Conservation (phyloP, 1,139 yeast genomes). For the Scheffersomyces illinoinensis region DNA sequence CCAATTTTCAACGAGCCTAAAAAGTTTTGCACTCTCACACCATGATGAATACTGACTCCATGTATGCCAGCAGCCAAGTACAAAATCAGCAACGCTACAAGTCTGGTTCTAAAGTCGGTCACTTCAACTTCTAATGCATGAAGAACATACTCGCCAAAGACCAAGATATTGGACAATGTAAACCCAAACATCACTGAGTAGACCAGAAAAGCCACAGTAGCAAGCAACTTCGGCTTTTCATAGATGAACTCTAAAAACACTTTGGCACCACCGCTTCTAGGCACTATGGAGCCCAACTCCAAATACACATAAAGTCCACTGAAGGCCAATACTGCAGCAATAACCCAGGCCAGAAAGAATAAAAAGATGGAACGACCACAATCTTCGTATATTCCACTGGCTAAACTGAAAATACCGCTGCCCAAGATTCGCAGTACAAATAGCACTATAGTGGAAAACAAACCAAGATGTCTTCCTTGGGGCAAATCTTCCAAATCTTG, state of each 20-base stretch:
- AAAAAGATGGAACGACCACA: constrained; percentile 65
- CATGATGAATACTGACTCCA: constrained; percentile 54
- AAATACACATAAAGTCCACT: constrained; percentile 66
- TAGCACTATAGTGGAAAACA: constrained; percentile 62
- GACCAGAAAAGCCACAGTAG: constrained; percentile 58
- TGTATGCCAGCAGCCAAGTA: constrained; percentile 48
- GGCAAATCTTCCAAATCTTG: constrained; percentile 57
- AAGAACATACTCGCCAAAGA: constrained; percentile 68
- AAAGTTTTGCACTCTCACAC: constrained; percentile 55
- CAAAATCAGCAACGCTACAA: constrained; percentile 46
- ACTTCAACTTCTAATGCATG: constrained; percentile 46
- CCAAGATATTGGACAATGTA: constrained; percentile 62
- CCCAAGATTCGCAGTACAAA: constrained; percentile 74
- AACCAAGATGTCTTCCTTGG: constrained; percentile 72
- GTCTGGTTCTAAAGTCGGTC: constrained; percentile 40
- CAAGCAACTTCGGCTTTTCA: constrained; percentile 56
- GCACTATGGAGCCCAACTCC: constrained; percentile 69
- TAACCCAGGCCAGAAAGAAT: constrained; percentile 61
- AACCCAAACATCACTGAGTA: constrained; percentile 65
- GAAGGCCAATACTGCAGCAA: constrained; percentile 62
- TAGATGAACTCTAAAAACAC: constrained; percentile 68
- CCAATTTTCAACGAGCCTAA: constrained; percentile 56
- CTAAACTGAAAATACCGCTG: constrained; percentile 73
- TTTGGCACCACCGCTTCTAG: constrained; percentile 75
- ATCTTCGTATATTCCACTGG: constrained; percentile 64